These are phyloP conservation scores for Nigrospora osmanthi DNA, from an alignment of 2,329 filamentous ascomycete species.

Conservation along the genomic window DNA sequence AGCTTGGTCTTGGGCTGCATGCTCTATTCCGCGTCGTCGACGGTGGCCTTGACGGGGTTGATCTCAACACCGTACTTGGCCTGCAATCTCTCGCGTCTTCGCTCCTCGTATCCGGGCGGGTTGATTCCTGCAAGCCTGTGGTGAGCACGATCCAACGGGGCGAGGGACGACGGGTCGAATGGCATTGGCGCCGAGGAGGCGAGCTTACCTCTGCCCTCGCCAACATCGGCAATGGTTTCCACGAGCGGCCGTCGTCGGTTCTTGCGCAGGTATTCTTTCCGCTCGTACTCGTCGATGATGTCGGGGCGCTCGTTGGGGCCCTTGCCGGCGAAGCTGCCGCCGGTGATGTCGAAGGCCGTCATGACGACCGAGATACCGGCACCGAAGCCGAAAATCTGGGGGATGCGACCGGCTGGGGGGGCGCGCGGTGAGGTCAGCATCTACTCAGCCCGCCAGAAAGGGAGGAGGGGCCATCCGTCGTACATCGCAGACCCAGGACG, in stretches of 20 bases:
- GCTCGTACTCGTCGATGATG: slow-evolving; percentile 63
- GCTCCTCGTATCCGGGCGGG: slow-evolving; percentile 75
- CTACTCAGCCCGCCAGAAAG: neutral
- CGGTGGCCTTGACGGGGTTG: slow-evolving; percentile 50
- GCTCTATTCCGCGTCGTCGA: slow-evolving; percentile 20
- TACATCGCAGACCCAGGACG: slow-evolving; percentile 67
- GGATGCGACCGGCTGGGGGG: slow-evolving; percentile 49
- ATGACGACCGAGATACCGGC: slow-evolving; percentile 45
- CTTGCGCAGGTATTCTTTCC: slow-evolving; percentile 67
- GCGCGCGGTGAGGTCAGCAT: too few relatives aligned
- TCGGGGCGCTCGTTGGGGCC: slow-evolving; percentile 36
- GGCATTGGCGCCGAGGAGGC: neutral
- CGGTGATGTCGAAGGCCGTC: slow-evolving; percentile 55
- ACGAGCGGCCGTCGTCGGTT: slow-evolving; percentile 67
- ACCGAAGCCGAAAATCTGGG: slow-evolving; percentile 56
- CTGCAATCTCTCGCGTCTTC: slow-evolving; percentile 73
- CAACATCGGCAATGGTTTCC: slow-evolving; percentile 73
- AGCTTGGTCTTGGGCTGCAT: neutral
- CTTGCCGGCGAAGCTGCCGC: slow-evolving; percentile 46
- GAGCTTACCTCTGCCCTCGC: slow-evolving; percentile 74
- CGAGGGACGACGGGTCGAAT: neutral
- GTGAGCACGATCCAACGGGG: slow-evolving; percentile 5
- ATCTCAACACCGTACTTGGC: slow-evolving; percentile 85
- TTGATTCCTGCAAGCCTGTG: slow-evolving; percentile 55
- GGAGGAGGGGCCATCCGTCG: slow-evolving; percentile 17